Evolutionary conservation across 441 rosid genomes (phyloP).

Genomic region (Euphorbia celastroides): DNA sequence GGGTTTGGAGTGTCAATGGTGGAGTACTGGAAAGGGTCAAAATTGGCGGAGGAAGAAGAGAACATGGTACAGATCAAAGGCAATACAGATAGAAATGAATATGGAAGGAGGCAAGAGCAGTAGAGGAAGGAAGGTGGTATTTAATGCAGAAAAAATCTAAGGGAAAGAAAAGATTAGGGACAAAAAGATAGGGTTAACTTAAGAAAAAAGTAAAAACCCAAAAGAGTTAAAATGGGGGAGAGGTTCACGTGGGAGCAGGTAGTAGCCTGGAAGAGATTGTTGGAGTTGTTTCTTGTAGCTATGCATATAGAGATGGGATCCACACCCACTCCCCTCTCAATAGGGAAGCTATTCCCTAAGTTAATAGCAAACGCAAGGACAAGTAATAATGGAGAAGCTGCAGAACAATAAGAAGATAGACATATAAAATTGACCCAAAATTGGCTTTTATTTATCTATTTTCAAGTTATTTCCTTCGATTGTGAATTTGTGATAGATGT

Average conservation of each 20-base stretch:
- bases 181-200: background rate
- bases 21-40: constrained; percentile 31
- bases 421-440: constrained; percentile 12
- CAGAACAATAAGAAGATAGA: constrained; percentile 1
- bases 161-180: background rate
- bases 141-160: background rate
- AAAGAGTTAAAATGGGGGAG: too few species aligned
- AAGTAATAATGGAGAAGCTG: constrained; percentile 18
- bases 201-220: background rate
- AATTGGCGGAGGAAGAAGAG: constrained; percentile 36
- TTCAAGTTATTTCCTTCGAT: too few species aligned
- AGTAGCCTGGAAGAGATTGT: constrained; percentile 36
- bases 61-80: constrained; percentile 25
- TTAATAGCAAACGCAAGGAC: constrained; percentile 26
- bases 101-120: background rate
- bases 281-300: constrained; percentile 5
- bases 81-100: background rate
- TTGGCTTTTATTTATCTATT: constrained; percentile 21
- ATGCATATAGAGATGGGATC: too few species aligned
- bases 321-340: background rate
- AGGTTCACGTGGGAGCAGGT: constrained; percentile 43
- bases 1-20: constrained; percentile 35
- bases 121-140: background rate
- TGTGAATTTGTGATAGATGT: too few species aligned
- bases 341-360: constrained; percentile 19